Evolutionary conservation across 148 eudicot species (phyloP).

Genomic region (Limonium bicolor): DNA sequence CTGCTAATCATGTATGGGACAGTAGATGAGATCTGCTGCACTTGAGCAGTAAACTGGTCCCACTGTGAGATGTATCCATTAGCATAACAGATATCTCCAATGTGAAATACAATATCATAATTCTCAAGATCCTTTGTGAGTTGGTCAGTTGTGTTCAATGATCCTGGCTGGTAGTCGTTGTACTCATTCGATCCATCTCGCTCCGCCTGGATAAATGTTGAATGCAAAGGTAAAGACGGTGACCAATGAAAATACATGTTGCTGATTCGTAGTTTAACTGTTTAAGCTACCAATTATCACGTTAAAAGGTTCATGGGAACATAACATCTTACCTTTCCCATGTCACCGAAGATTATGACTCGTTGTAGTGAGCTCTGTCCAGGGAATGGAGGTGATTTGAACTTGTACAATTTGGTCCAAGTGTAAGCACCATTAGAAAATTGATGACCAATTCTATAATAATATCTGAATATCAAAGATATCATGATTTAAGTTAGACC

Average conservation of each 20-base stretch:
- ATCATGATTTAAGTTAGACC: neutral
- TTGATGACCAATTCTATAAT: slow-evolving; percentile 63
- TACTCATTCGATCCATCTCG: slow-evolving; percentile 77
- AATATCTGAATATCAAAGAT: slow-evolving; percentile 40
- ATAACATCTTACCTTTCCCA: slow-evolving; percentile 72
- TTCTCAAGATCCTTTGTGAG: slow-evolving; percentile 53
- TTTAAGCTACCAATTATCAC: neutral
- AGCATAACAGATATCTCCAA: slow-evolving; percentile 67
- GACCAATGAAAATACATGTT: neutral
- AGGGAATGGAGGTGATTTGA: slow-evolving; percentile 70
- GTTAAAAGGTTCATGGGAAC: neutral
- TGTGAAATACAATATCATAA: slow-evolving; percentile 73
- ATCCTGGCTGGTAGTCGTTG: slow-evolving; percentile 62
- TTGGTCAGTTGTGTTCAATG: slow-evolving; percentile 69
- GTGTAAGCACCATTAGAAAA: slow-evolving; percentile 42
- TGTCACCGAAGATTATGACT: slow-evolving; percentile 75
- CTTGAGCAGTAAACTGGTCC: slow-evolving; percentile 89
- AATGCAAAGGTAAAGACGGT: neutral
- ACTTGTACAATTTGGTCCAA: slow-evolving; percentile 62
- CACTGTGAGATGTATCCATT: slow-evolving; percentile 85
- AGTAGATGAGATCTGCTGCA: slow-evolving; percentile 69
- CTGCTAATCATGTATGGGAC: slow-evolving; percentile 88
- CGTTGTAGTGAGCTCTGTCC: slow-evolving; percentile 83
- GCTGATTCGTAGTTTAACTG: too few relatives aligned
- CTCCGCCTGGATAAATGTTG: slow-evolving; percentile 26